Evolutionary conservation across 1,284 basidiomycete genomes (phyloP), one percentile per base, ranked within the genome.

Genomic region (Pseudozyma flocculosa): DNA sequence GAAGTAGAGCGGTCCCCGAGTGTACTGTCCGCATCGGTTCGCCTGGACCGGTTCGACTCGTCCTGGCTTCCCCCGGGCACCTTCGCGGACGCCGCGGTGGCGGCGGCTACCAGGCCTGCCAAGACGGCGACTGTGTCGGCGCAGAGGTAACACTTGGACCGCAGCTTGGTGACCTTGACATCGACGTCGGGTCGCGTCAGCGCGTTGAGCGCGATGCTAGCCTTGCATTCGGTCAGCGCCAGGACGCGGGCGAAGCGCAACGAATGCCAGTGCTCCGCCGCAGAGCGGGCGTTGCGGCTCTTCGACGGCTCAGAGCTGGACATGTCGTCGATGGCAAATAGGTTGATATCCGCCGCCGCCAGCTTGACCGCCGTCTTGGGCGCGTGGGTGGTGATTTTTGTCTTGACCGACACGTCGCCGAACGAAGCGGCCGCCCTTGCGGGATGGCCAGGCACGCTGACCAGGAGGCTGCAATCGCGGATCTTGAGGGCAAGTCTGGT

Each of bases 401-500:
- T 61, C 47, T 60, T 59, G 26, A 70, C 42, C 9, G 54, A 54
- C 7, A 58, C 45, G 19, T 72, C 63, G 15, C 65, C 61, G n/a
- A 74, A 38, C 4, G 63, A 52, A 18, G 69, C 18, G 18, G 61
- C 56, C 5, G 51, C 57, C 19, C 58, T 59, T 7, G 63, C 60
- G 2, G 30, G 26, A 3, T 42, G 47, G 4, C 22, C 36, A 4
- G 59, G 48, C 14, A 68, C 58, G 1, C 61, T 50, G 2, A 69
- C 39, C 21, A 47, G 32, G 4, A 71, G 11, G 2, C 63, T 63
- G 30, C 51, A 59, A 23, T 64, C 58, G 21, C 49, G 48, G 11
- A 60, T 39, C 36, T 60, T 61, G 42, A 74, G 42, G 40, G 60
- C 80, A 24, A 97, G 80, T 5, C 82, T 81, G 1, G 92, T 95